Evolutionary conservation across 768 basidiomycete genomes (phyloP), one percentile per base, ranked within the genome.

Genomic region (Pleurotus eryngii): DNA sequence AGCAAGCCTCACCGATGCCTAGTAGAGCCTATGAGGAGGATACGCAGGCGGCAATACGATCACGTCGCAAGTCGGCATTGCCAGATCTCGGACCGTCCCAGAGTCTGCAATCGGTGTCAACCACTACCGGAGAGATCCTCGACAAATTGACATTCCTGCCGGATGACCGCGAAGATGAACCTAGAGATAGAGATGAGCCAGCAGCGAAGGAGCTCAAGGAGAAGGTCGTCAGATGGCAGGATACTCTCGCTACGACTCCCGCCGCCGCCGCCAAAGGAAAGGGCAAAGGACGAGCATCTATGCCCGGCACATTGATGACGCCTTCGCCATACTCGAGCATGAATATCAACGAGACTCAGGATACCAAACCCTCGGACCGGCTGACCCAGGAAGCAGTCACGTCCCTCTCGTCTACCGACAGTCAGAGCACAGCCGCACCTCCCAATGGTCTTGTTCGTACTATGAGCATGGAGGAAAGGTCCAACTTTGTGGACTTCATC

Each of bases 281-380:
- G 59, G 63, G 46, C 61, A 69, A 56, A 51, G 22, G 18, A 40
- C 73, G 74, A 38, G 72, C 73, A 38, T 65, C 63, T 57, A 86
- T 86, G 85, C 85, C 85, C 1, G 78, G 85, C 46, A 79, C 84
- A 2, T 71, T 86, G 11, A 64, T 65, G 46, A 75, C 82, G 0
- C 82, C 84, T 15, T 76, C 81, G 20, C 70, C 77, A n/a, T 70
- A 75, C 12, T 72, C 72, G 57, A 76, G 73, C 46, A 72, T 70
- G 56, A 60, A 65, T 47, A 70, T 69, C 37, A 63, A 65, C 48
- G 55, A 27, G 49, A 45, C 38, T 40, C 42, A 18, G 24, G 45
- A 47, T 26, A 45, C 42, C 38, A 42, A 46, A 49, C 70, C 51
- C 22, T 61, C 27, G 59, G 70, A 65, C 66, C 37, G 55, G n/a